Evolutionary conservation across 441 rosid species (phyloP).

Genomic region (Mallotus japonicus): DNA sequence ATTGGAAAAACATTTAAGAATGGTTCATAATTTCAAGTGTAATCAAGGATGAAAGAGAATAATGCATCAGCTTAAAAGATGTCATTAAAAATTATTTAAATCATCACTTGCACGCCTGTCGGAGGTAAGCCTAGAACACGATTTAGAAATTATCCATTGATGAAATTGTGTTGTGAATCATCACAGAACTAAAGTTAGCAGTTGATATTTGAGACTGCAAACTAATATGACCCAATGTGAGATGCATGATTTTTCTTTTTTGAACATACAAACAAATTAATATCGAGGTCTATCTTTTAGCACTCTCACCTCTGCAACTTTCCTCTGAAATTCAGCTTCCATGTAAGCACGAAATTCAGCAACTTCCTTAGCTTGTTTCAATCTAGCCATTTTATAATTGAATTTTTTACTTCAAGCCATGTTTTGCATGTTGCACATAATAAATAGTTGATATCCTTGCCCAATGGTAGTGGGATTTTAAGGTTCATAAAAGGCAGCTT

Average conservation of each 20-base stretch:
- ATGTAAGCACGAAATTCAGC: slow-evolving; percentile 66
- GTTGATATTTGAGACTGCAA: neutral
- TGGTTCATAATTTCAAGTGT: neutral
- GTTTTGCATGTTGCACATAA: neutral
- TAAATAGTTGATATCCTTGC: neutral
- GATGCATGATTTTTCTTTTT: neutral
- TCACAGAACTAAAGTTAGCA: neutral
- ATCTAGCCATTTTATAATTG: slow-evolving; percentile 74
- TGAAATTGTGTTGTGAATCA: neutral
- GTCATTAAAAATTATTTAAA: neutral
- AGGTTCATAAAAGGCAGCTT: neutral
- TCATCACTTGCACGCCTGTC: neutral
- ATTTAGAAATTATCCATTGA: neutral
- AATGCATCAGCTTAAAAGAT: neutral
- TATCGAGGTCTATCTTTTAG: neutral
- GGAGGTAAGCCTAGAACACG: neutral
- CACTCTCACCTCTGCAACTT: slow-evolving; percentile 73
- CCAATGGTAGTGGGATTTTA: neutral
- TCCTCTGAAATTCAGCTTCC: slow-evolving; percentile 81
- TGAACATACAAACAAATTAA: neutral
- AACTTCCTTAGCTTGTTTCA: slow-evolving; percentile 86
- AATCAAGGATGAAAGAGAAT: neutral
- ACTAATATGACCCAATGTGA: neutral
- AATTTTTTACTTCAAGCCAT: slow-evolving; percentile 1
- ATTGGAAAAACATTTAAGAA: neutral